phyloP scores from a whole-genome alignment of 1,139 yeast genomes.

The Candida mesenterica region DNA sequence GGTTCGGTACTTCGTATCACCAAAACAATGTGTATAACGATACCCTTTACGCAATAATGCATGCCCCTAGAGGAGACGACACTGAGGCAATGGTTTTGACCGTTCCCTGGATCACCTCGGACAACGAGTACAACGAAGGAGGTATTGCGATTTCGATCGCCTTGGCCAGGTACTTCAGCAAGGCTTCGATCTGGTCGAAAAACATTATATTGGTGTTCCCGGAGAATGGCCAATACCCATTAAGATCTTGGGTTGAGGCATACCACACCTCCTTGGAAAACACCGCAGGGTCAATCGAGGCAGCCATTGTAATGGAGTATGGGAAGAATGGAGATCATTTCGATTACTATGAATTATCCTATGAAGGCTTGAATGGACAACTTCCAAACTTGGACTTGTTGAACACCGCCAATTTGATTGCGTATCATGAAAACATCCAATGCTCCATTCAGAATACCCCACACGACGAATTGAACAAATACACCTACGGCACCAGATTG shows the following conservation, averaged over 20 bases:
- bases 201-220: constrained; percentile 87
- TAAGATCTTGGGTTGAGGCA: constrained; percentile 91
- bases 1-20: constrained; percentile 62
- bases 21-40: constrained; percentile 29
- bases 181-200: constrained; percentile 94
- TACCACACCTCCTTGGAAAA: constrained; percentile 82
- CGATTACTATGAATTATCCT: constrained; percentile 70
- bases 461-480: constrained; percentile 40
- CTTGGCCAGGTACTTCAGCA: constrained; percentile 72
- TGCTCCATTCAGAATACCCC: constrained; percentile 65
- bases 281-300: constrained; percentile 95
- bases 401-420: constrained; percentile 71
- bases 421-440: constrained; percentile 71
- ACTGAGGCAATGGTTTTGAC: constrained; percentile 92
- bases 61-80: constrained; percentile 94
- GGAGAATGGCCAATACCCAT: constrained; percentile 63
- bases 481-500: constrained; percentile 56
- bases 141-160: constrained; percentile 75
- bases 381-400: constrained; percentile 89
- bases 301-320: constrained; percentile 84
- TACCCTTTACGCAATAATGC: constrained; percentile 79
- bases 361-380: constrained; percentile 93
- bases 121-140: constrained; percentile 66
- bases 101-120: constrained; percentile 77
- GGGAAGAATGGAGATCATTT: constrained; percentile 67